Evolutionary conservation across 306 rosid genomes (phyloP), one percentile per base, ranked within the genome.

Genomic region (Psophocarpus tetragonolobus): DNA sequence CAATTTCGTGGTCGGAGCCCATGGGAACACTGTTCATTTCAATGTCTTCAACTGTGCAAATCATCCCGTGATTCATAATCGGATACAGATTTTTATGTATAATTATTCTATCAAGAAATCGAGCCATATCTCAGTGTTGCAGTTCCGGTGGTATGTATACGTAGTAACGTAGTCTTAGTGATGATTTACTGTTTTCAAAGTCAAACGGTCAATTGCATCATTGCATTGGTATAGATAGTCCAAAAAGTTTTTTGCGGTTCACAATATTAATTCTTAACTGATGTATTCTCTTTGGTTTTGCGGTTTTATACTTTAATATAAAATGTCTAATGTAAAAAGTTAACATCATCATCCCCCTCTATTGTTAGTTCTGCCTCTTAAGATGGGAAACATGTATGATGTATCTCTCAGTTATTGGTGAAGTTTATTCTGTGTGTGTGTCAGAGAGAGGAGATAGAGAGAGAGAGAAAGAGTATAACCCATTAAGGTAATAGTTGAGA

Each of bases 401-500:
- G n/a, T 57, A 27, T 18, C 27, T 45, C 21, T 44, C 26, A 62
- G 7, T 73, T 66, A 67, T 8, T 33, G 56, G 36, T 48, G 74
- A 63, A 50, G 27, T 41, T 80, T 72, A 44, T 53, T 73, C 17
- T 13, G 35, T 26, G 51, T 21, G 38, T 39, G 75, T 68, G 81
- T 76, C 70, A 66, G 65, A 77, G 83, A 20, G 29, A 75, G 76
- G 66, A 66, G 41, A 61, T 57, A 48, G 33, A 53, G 47, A n/a
- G 67, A 12, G 50, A 30, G 44, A 17, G 57, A 50, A 4, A 7
- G 12, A 6, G 26, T 38, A 12, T 61, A 12, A 60, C 15, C 15
- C 29, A 70, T n/a, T 73, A 33, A 58, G 53, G 73, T 44, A 66
- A 45, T 89, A 81, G 93, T 89, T 89, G 93, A 91, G 71, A 91